Conservation (phyloP, 768 basidiomycete genomes). For the Boletus rufocinnamomeus region DNA sequence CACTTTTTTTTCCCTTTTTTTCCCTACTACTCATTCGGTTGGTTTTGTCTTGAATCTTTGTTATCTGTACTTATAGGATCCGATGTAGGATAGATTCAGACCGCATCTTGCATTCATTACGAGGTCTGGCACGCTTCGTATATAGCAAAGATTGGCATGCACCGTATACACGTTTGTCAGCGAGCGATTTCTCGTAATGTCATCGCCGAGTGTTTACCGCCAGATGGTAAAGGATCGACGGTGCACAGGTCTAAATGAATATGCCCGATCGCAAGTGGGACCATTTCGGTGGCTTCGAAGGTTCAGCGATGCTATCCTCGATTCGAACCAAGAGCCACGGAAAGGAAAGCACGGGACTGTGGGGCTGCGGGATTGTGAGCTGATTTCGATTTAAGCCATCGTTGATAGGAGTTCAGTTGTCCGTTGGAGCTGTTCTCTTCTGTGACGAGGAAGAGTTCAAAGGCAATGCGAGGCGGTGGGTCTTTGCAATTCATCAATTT, state of each 20-base stretch:
- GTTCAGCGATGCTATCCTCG: conserved; percentile 41
- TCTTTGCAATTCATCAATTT: not conserved
- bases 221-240: conserved; percentile 26
- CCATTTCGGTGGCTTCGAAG: conserved; percentile 42
- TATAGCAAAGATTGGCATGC: conserved; percentile 8
- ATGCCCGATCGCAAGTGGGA: conserved; percentile 28
- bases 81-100: conserved; percentile 27
- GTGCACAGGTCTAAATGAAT: conserved; percentile 7
- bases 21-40: not conserved
- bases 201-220: conserved; percentile 6
- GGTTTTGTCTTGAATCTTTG: conserved; percentile 19
- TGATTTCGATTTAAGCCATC: not conserved
- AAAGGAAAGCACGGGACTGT: not conserved
- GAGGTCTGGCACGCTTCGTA: conserved; percentile 1
- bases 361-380: not conserved
- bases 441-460: conserved; percentile 1
- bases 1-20: not conserved
- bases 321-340: no score
- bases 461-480: conserved; percentile 7
- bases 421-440: conserved; percentile 4
- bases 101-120: conserved; percentile 11
- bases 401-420: not conserved
- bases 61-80: conserved; percentile 35
- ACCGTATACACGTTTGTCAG: not conserved
- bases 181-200: not conserved